Conservation (phyloP, 768 basidiomycete genomes). For the Amanita muscaria region DNA sequence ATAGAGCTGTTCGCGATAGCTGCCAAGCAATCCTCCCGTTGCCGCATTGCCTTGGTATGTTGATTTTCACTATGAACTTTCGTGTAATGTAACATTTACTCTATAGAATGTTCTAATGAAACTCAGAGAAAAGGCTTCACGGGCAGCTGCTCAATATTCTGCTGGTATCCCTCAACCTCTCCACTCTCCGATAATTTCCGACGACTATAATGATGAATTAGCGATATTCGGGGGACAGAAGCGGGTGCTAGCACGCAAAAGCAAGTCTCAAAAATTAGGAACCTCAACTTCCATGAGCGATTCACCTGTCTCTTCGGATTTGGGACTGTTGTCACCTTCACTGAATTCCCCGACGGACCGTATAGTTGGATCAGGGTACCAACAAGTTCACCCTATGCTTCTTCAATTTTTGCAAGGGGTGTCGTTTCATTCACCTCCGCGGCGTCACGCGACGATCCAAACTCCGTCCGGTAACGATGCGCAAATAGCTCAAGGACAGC, state of each 20-base stretch:
- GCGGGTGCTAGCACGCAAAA: constrained; percentile 29
- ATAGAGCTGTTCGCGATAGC: constrained; percentile 38
- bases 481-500: not conserved
- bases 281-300: constrained; percentile 1
- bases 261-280: constrained; percentile 10
- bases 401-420: constrained; percentile 7
- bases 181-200: too few species aligned
- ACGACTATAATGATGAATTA: constrained; percentile 35
- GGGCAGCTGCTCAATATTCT: constrained; percentile 24
- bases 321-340: constrained; percentile 9
- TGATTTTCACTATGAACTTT: not conserved
- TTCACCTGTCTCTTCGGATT: constrained; percentile 10
- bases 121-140: constrained; percentile 36
- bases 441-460: not conserved
- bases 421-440: constrained; percentile 3
- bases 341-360: constrained; percentile 10
- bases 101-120: constrained; percentile 34
- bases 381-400: constrained; percentile 7
- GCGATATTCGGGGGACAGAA: constrained; percentile 49
- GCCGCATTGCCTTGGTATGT: constrained; percentile 36
- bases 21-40: constrained; percentile 36
- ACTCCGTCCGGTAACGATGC: not conserved
- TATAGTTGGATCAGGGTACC: not conserved
- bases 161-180: constrained; percentile 7
- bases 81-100: not conserved